Base-by-base conservation (phyloP, 2,329 filamentous ascomycete species). In the Exophiala phaeomuriformis region DNA sequence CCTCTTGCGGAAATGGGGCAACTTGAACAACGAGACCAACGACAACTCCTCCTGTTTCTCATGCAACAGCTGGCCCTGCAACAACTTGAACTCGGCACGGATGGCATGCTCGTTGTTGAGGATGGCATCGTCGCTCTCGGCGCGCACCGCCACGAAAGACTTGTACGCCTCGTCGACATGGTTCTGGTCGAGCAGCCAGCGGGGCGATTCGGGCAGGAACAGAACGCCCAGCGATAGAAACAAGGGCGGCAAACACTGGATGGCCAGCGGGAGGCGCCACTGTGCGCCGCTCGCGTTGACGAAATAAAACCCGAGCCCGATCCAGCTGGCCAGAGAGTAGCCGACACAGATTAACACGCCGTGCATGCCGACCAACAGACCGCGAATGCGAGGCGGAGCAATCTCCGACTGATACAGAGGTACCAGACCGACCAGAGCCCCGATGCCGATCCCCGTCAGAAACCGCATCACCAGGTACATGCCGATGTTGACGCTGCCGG, bases 191-290 rank as follows among this genome's bases (percentile, higher is more conserved):
- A 55, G 43, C 7, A 55, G 50, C 47, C 63, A 66, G 4, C 64
- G 59, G 12, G 64, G 65, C 0, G 60, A 63, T 51, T 66, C 64
- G 2, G 65, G 65, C 10, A 64, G 58, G 47, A 64, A 63, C 3
- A 59, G 42, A 30, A 76, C 71, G 2, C 69, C 74, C 51, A 76
- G 64, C 33, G 74, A 66, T 5, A 66, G 56, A 19, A 62, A 39
- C 28, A 63, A 12, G 7, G 56, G 56, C 12, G 42, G 44, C 4
- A 58, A 29, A 10, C 50, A 48, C 45, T 58, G 56, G 32, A 61
- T 55, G 32, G 51, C 56, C 12, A 59, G 39, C 8, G 59, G 59
- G 3, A 55, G 12, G 2, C 59, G 56, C 56, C 56, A 61, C 27
- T 57, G 51, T 2, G 49, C 42, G 9, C 30, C 53, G 28, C 41